Evolutionary conservation across 176 grass and related monocot genomes (phyloP).

Genomic region (Rhynchospora breviuscula): DNA sequence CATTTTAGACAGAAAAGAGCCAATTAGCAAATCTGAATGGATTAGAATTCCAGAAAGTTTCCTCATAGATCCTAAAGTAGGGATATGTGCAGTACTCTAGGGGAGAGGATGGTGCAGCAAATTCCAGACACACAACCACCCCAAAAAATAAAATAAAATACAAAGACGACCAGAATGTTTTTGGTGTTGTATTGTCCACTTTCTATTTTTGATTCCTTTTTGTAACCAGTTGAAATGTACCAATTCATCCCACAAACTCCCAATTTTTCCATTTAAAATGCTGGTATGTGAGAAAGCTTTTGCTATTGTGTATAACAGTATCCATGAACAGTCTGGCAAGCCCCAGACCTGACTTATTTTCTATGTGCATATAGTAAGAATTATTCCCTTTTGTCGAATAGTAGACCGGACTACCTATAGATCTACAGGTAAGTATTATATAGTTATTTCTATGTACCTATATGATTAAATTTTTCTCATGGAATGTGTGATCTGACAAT

Average conservation of each 20-base stretch:
- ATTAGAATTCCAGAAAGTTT: too few relatives aligned
- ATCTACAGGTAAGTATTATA: not conserved
- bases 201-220: too few relatives aligned
- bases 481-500: not conserved
- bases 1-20: too few relatives aligned
- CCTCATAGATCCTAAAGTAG: too few relatives aligned
- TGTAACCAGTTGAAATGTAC: too few relatives aligned
- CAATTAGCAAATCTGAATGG: too few relatives aligned
- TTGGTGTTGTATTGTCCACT: not conserved
- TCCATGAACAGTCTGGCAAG: not conserved
- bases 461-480: not conserved
- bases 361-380: not conserved
- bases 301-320: not conserved
- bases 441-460: not conserved
- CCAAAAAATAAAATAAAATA: not conserved
- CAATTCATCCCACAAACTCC: not conserved
- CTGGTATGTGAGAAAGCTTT: not conserved
- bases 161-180: not conserved
- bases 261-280: not conserved
- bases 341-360: not conserved
- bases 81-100: too few relatives aligned
- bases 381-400: not conserved
- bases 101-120: too few relatives aligned
- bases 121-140: not conserved
- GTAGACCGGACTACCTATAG: not conserved